Base-by-base conservation (phyloP, 495 filamentous ascomycete species). In the Talaromyces nanjingensis region DNA sequence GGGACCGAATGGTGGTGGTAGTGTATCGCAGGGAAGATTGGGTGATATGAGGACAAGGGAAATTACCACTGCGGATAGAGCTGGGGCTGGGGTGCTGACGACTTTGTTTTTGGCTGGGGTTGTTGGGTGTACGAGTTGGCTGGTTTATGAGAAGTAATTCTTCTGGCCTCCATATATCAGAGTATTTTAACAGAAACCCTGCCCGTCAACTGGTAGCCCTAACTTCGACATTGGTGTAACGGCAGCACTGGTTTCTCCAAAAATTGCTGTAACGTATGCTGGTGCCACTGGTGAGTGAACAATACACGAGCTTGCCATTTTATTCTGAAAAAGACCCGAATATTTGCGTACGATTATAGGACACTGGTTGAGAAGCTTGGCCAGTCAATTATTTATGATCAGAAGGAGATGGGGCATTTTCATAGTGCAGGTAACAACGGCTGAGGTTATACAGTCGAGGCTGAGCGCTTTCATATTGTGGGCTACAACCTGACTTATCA, bases 21-120 rank as follows among this genome's bases (percentile, higher is more conserved):
- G 61, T 11, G 45, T 61, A 6, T 39, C 63, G 1, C 62, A 59
- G 42, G 31, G 31, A 1, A 20, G 14, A 20, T 18, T 29, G 25
- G 42, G 16, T 20, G 16, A 31, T 20, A 24, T 37, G 6, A 33
- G 16, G 5, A 59, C 29, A 18, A 16, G 29, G 24, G 29, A 62
- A 8, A 85, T 89, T n/a, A 84, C 81, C 0, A 79, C 77, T 1
- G 82, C 73, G 3, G 88, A 90, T 59, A 73, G 73, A 56, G 84
- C 86, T 1, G 89, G 87, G 16, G 87, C 87, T 25, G 87, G 85
- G 14, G 87, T 91, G 59, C 54, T 89, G 63, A 91, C 88, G 14
- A 77, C 81, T 1, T 73, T 85, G 18, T 76, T 89, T 14, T 71
- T 83, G 53, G 69, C 77, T n/a, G 71, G 76, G 57, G 71, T 85